These are phyloP conservation scores for Tephrocybe sp. DNA, from an alignment of 768 basidiomycete genomes.

Conservation along the genomic window DNA sequence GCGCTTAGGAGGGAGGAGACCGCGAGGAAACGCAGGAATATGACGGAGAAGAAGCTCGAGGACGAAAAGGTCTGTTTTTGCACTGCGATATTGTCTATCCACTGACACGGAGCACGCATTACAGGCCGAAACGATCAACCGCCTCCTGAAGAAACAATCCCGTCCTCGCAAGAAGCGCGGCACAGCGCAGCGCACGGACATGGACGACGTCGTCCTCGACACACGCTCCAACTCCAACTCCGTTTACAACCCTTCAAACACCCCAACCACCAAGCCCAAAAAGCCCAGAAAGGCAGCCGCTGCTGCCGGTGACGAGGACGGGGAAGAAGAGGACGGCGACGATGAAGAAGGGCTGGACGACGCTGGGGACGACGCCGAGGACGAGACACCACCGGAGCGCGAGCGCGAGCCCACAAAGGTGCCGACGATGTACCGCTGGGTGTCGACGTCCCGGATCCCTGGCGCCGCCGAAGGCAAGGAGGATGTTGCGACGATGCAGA, in stretches of 20 bases:
- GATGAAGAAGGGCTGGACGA: conserved; percentile 39
- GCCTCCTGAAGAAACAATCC: conserved; percentile 83
- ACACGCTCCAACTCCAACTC: conserved; percentile 25
- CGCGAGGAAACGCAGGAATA: conserved; percentile 75
- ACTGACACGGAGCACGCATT: neutral
- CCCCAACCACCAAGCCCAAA: neutral
- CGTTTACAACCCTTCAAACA: conserved; percentile 10
- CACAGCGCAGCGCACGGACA: conserved; percentile 38
- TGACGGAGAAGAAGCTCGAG: conserved; percentile 81
- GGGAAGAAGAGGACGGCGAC: conserved; percentile 40
- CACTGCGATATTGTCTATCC: neutral
- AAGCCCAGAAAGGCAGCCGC: conserved; percentile 9
- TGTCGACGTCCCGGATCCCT: conserved; percentile 51
- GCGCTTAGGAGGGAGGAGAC: conserved; percentile 69
- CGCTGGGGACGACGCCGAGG: conserved; percentile 33
- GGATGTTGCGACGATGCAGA: conserved; percentile 29
- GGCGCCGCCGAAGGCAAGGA: neutral
- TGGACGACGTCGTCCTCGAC: conserved; percentile 23
- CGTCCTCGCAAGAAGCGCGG: conserved; percentile 63
- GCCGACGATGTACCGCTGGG: conserved; percentile 72
- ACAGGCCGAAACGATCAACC: conserved; percentile 86
- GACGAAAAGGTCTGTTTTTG: conserved; percentile 68
- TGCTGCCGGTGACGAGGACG: conserved; percentile 10
- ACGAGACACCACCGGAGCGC: conserved; percentile 31
- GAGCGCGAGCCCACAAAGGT: conserved; percentile 25